Evolutionary conservation across 208 protist genomes (phyloP), one percentile per base, ranked within the genome.

Genomic region (Porcisia hertigi): DNA sequence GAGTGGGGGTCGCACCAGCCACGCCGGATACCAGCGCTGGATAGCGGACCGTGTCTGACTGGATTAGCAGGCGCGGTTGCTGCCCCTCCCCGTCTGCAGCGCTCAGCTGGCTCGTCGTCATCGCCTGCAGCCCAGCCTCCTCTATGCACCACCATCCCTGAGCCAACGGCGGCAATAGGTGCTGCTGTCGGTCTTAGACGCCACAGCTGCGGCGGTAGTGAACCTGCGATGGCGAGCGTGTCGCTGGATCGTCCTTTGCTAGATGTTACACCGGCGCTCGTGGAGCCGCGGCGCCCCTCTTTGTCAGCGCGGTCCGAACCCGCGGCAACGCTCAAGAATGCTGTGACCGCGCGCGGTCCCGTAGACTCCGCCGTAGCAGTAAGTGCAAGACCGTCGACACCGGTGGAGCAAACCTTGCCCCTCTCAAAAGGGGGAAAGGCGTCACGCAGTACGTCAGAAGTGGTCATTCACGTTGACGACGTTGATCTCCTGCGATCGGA

Each of bases 71-170:
- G 67, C 34, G 70, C 62, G 20, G 66, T 57, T 16, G 77, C 74
- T 1, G 66, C 75, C 25, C 81, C 83, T 16, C 84, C 84, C 1
- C 84, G 84, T 7, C 78, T 88, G 73, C 84, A 88, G 75, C 80
- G 84, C 71, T 88, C 84, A 20, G 39, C 77, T 30, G 59, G 64
- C 4, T 23, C 77, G 11, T 74, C 73, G 8, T 43, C 76, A 5
- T 73, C 69, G 9, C 18, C 72, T 1, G 36, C 63, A 20, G 25
- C 69, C 23, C 69, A 72, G 30, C 60, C 75, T 34, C 76, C 64
- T 14, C 16, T 43, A 16, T 39, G 55, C 6, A 59, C 43, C n/a
- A 14, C 67, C 2, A 60, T 60, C 9, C 52, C 80, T 41, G 60
- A 64, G 11, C 70, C 55, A 23, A 65, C 49, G 18, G 63, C 25